Base-by-base conservation (phyloP, 805 yeast species). In the Gaillardinia entomophila region DNA sequence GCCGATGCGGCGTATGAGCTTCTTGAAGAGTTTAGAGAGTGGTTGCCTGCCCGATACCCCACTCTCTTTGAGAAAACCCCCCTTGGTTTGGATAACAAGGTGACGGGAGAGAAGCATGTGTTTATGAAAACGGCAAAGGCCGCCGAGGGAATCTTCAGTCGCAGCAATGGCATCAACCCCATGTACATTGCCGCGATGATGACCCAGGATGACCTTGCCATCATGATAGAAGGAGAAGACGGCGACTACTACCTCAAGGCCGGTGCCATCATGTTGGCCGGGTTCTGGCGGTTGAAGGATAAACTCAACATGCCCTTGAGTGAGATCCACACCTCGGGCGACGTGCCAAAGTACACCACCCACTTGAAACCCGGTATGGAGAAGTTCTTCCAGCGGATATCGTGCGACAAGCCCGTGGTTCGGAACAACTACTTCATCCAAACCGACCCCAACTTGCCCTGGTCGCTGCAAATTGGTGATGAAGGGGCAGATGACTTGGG, bases 201-300 rank as follows among this genome's bases (percentile, higher is more conserved):
- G 54, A 54, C 72, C 11, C 86, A 79, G 52, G 86, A 79, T 51
- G 86, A 79, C 49, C 54, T 79, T 32, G 86, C 85, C 4, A 62
- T 80, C 15, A 74, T 79, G 82, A 55, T 77, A 32, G 86, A 80
- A 45, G 61, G 66, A 31, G 66, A 63, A 15, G 66, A 76, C 24
- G 85, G 83, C 6, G 68, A 73, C 32, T 79, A 77, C 47, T 57
- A 58, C 22, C 59, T 79, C 34, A 72, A 70, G 43, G 79, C 74
- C 18, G 87, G 84, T 2, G 73, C 81, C 4, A 75, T 79, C 31
- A 60, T 76, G 46, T 62, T 79, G 28, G 80, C 87, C 3, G 86
- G 81, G 0, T 80, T 79, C 52, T 79, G 86, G 86, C 63, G 83
- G 48, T 64, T 80, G 26, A 66, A 57, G 33, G 86, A 80, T 46